Percentiles rank a stretch among this genome's conserved stretches.
Conservation (phyloP, 2,329 filamentous ascomycete species). For the Pestalotiopsis sp. region DNA sequence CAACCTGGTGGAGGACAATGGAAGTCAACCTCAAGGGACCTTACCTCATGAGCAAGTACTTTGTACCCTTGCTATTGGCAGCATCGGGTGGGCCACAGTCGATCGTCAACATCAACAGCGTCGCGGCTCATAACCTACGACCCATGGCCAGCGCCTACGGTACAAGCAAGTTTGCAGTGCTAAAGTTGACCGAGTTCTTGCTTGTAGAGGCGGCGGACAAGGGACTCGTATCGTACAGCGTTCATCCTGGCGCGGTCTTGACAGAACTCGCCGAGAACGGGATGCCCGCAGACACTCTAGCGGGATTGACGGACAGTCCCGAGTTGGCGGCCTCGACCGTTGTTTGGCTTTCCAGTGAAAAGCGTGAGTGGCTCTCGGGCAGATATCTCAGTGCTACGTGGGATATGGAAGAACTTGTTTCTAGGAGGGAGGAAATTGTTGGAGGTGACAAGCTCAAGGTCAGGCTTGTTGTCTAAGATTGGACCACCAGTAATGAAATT, state of each 20-base stretch:
- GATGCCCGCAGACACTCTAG: constrained; percentile 21
- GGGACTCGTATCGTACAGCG: constrained; percentile 22
- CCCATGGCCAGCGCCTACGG: constrained; percentile 42
- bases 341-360: constrained; percentile 30
- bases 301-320: constrained; percentile 18
- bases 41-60: constrained; percentile 46
- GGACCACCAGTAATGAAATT: not conserved
- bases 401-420: constrained; percentile 38
- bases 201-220: constrained; percentile 19
- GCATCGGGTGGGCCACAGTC: constrained; percentile 38
- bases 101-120: constrained; percentile 49
- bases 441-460: constrained; percentile 35
- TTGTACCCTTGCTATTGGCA: constrained; percentile 50
- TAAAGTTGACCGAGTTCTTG: constrained; percentile 48
- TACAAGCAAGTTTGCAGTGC: constrained; percentile 45
- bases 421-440: constrained; percentile 30
- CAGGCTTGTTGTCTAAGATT: constrained; percentile 23
- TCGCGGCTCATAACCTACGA: constrained; percentile 37
- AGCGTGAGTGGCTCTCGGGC: constrained; percentile 33
- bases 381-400: constrained; percentile 41
- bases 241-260: constrained; percentile 24
- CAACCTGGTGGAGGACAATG: constrained; percentile 46
- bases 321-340: constrained; percentile 29
- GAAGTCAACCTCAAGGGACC: constrained; percentile 54
- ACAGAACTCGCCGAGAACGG: constrained; percentile 19